Evolutionary conservation across 2,329 filamentous ascomycete species (phyloP).

Genomic region (Chaetomium strumarium): DNA sequence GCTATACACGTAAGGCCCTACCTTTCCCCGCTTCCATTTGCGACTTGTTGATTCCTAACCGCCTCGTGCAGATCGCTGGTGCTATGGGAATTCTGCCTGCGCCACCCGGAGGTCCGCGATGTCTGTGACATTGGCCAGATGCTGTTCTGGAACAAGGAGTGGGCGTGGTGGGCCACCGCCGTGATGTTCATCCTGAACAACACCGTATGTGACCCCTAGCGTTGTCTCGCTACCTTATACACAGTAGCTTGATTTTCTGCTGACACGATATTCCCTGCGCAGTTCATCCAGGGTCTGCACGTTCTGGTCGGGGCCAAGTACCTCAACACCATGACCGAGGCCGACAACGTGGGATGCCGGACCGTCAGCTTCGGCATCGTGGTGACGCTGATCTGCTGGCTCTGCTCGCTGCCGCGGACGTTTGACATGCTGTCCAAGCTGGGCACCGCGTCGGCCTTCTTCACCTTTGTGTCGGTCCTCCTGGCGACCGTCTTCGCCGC

Average conservation of each 20-base stretch:
- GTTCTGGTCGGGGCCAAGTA: conserved; percentile 81
- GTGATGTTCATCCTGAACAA: conserved; percentile 93
- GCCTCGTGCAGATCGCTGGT: conserved; percentile 28
- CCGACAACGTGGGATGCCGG: conserved; percentile 59
- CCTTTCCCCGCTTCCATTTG: no score
- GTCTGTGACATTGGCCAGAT: conserved; percentile 95
- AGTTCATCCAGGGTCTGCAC: conserved; percentile 76
- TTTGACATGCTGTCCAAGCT: conserved; percentile 75
- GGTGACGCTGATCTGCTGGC: conserved; percentile 66
- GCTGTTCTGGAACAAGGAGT: conserved; percentile 79
- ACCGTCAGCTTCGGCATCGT: conserved; percentile 70
- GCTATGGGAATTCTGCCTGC: conserved; percentile 78
- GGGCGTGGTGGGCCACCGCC: conserved; percentile 64
- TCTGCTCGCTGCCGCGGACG: conserved; percentile 77
- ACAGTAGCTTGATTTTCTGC: not conserved
- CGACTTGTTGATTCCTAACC: not conserved
- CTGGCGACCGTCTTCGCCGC: conserved; percentile 77
- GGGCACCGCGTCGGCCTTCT: conserved; percentile 72
- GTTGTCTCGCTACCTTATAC: not conserved
- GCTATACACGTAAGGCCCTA: conserved; percentile 5
- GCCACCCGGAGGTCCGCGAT: conserved; percentile 85
- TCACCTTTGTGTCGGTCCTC: conserved; percentile 85
- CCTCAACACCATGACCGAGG: conserved; percentile 77
- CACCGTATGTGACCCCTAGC: conserved; percentile 41
- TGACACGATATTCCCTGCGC: not conserved